Evolutionary conservation across 2,329 filamentous ascomycete genomes (phyloP), one percentile per base, ranked within the genome.

Genomic region (Beauveria caledonica): DNA sequence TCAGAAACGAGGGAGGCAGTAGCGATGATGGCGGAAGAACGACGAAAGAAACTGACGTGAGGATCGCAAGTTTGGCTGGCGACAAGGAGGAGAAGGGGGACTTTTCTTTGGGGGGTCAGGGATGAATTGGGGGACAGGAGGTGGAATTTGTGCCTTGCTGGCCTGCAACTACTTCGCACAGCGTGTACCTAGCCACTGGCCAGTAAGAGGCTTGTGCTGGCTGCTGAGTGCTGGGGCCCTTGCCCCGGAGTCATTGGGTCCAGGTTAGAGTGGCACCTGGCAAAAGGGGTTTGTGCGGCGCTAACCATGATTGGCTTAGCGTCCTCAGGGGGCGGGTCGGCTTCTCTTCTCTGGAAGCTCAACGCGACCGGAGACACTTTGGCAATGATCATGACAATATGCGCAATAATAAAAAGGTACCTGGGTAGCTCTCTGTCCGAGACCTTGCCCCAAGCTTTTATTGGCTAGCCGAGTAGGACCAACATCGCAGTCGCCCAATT

Each of bases 101-200:
- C 39, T 48, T 66, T 67, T 68, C 67, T 68, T 61, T 62, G 62
- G 67, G 64, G 64, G 63, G 61, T 40, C 40, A 63, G 61, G 62
- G 52, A 56, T 56, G 40, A 56, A 46, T 64, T 49, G 46, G 63
- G 61, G 56, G 49, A 60, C 39, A 54, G 48, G 53, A 62, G 68
- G 68, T 68, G 66, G 66, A 68, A 70, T 70, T 70, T 71, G 67
- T 68, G 69, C 67, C 70, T 68, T 67, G 68, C 67, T 70, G 67
- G 65, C 62, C 63, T 39, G 25, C 44, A 19, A 58, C 44, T 50
- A 15, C 58, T 25, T 29, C 29, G 36, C 56, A 57, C 42, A 57
- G 54, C 39, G 52, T 15, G 42, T 48, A n/a, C n/a, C n/a, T n/a
- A 25, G 6, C 33, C 33, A 36, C 33, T 36, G 53, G 25, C 55